A percentile compares a stretch with the other conserved stretches of the same genome.
Evolutionary conservation across 768 basidiomycete species (phyloP).

Genomic region (Boletellus ananiceps): DNA sequence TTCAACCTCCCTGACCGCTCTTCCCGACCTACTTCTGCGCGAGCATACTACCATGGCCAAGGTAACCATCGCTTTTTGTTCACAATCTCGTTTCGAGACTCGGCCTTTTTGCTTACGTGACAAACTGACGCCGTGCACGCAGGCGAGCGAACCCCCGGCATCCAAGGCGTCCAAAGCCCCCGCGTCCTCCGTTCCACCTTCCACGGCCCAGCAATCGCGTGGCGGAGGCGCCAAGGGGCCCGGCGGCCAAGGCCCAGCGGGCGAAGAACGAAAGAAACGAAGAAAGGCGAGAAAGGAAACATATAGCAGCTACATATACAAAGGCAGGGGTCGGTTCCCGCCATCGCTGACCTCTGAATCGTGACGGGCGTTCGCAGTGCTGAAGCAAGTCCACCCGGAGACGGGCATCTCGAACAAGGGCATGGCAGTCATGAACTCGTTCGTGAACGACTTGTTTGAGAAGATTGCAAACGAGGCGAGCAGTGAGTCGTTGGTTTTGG

Average conservation of each 20-base stretch:
- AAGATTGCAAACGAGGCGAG: conserved; percentile 51
- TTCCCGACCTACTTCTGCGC: too few species aligned
- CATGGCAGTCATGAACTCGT: conserved; percentile 56
- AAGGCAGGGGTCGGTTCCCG: conserved; percentile 32
- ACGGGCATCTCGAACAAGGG: conserved; percentile 70
- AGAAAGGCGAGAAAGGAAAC: conserved; percentile 57
- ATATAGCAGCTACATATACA: conserved; percentile 63
- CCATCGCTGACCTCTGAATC: too few species aligned
- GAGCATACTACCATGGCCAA: not conserved
- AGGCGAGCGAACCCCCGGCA: conserved; percentile 7
- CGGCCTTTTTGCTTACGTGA: not conserved
- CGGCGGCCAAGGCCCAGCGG: conserved; percentile 6
- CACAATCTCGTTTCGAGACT: too few species aligned
- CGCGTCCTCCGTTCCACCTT: conserved; percentile 34
- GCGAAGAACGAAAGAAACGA: conserved; percentile 47
- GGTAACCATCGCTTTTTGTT: not conserved
- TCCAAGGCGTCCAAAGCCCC: conserved; percentile 55
- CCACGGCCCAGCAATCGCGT: conserved; percentile 31
- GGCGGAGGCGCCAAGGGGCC: conserved; percentile 25
- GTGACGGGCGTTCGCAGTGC: conserved; percentile 32
- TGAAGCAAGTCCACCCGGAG: conserved; percentile 72
- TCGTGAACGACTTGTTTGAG: conserved; percentile 62
- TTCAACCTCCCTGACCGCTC: too few species aligned
- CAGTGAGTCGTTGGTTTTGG: conserved; percentile 30
- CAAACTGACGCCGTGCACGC: too few species aligned